Percentiles rank a stretch among this genome's conserved stretches.
Conservation (phyloP, 306 rosid species). For the Luffa aegyptiaca region DNA sequence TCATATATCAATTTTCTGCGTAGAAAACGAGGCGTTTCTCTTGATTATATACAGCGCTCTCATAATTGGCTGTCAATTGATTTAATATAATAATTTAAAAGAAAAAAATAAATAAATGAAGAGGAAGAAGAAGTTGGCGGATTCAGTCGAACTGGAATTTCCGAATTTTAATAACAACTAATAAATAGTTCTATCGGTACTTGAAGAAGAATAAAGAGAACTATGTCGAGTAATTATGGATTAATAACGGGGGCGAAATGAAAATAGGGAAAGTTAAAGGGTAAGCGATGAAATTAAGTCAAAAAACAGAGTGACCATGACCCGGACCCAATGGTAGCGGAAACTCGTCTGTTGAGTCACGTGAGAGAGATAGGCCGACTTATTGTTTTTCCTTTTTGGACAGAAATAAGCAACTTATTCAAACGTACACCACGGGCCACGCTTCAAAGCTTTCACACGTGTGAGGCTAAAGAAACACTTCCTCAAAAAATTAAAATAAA, state of each 20-base stretch:
- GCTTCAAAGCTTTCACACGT: background rate
- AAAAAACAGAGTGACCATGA: background rate
- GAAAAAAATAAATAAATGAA: background rate
- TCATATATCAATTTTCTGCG: background rate
- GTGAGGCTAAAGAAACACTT: background rate
- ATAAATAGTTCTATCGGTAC: background rate
- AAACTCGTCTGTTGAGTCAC: slow-evolving; percentile 4
- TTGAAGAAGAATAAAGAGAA: background rate
- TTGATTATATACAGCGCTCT: background rate
- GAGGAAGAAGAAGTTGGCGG: background rate
- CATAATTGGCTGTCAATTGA: background rate
- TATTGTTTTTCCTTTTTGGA: background rate
- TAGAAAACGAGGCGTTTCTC: slow-evolving; percentile 6
- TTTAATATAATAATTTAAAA: background rate
- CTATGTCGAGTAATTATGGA: background rate
- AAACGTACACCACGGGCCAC: background rate
- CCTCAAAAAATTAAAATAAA: no score
- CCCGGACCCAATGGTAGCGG: slow-evolving; percentile 4
- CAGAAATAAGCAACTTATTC: background rate
- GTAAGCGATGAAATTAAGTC: background rate
- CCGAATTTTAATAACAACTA: background rate
- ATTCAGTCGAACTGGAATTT: background rate
- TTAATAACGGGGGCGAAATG: background rate
- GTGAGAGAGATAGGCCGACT: background rate
- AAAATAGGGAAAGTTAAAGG: background rate